Conservation (phyloP, 1,139 yeast species). For the Pichiaceae sp. region DNA sequence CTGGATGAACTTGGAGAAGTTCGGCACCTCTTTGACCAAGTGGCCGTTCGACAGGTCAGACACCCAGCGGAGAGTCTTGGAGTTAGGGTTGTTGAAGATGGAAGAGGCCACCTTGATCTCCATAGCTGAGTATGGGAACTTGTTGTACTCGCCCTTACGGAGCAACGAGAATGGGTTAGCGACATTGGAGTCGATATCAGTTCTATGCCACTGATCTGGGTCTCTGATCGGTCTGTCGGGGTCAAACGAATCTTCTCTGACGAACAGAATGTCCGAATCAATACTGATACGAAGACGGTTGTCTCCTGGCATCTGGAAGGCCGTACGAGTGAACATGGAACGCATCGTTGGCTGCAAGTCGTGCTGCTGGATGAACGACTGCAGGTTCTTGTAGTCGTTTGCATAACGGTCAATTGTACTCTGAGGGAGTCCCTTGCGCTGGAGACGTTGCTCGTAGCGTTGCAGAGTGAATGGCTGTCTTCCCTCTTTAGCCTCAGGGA, state of each 20-base stretch:
- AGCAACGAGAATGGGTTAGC: constrained; percentile 63
- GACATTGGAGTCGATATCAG: constrained; percentile 75
- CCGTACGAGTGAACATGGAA: constrained; percentile 83
- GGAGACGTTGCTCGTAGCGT: constrained; percentile 38
- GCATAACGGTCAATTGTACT: constrained; percentile 43
- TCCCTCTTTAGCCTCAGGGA: constrained; percentile 4
- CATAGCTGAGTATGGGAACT: constrained; percentile 88
- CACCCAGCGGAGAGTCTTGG: constrained; percentile 62
- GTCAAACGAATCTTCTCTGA: constrained; percentile 88
- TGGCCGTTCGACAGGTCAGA: constrained; percentile 79
- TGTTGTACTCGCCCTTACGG: constrained; percentile 77
- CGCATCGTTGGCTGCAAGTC: constrained; percentile 80
- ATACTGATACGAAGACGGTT: constrained; percentile 82
- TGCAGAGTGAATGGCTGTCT: constrained; percentile 18
- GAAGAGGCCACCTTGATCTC: constrained; percentile 69
- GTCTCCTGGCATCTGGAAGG: constrained; percentile 97
- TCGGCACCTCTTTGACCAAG: constrained; percentile 84
- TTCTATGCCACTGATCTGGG: constrained; percentile 85
- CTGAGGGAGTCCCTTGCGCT: constrained; percentile 46
- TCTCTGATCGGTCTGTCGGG: constrained; percentile 80
- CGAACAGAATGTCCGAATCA: constrained; percentile 79
- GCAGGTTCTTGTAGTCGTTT: constrained; percentile 49
- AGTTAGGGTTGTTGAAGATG: constrained; percentile 34
- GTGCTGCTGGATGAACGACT: constrained; percentile 54
- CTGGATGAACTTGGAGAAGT: constrained; percentile 82